Evolutionary conservation across 2,329 filamentous ascomycete genomes (phyloP).

Genomic region (Colletotrichum phormii): DNA sequence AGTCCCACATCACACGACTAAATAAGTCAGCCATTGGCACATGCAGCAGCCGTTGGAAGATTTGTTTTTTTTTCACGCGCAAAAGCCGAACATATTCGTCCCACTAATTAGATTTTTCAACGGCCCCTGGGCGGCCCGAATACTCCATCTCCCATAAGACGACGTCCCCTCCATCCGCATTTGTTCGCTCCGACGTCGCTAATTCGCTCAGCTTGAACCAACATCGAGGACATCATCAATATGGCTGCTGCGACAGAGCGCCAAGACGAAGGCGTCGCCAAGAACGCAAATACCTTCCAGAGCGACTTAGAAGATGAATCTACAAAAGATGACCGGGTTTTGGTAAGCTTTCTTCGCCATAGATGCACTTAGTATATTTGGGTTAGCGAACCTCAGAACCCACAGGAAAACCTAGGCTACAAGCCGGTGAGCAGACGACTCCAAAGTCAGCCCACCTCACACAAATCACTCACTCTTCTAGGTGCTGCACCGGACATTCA

Average conservation of each 20-base stretch:
- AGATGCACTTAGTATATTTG: not conserved
- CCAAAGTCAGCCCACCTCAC: too few relatives aligned
- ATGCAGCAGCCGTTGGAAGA: not conserved
- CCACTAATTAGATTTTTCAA: not conserved
- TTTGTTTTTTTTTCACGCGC: not conserved
- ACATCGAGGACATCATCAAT: not conserved
- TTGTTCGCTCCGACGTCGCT: not conserved
- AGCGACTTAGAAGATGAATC: not conserved
- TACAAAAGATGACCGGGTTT: not conserved
- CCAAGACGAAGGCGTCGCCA: not conserved
- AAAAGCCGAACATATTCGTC: slow-evolving; percentile 4
- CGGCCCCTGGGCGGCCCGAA: not conserved
- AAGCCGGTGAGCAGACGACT: slow-evolving; percentile 16
- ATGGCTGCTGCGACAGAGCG: not conserved
- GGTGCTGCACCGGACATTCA: slow-evolving; percentile 68
- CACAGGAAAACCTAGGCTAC: slow-evolving; percentile 29
- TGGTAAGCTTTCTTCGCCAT: not conserved
- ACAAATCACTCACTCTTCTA: slow-evolving; percentile 40
- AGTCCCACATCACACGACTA: not conserved
- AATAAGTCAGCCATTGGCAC: not conserved
- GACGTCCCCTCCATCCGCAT: not conserved
- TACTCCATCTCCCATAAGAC: not conserved
- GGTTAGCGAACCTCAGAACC: not conserved
- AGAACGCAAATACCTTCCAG: not conserved
- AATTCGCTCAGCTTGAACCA: slow-evolving; percentile 13